Percentiles rank a stretch among this genome's conserved stretches.
Conservation (phyloP, 208 protist genomes). For the Blastocrithidia nonstop region DNA sequence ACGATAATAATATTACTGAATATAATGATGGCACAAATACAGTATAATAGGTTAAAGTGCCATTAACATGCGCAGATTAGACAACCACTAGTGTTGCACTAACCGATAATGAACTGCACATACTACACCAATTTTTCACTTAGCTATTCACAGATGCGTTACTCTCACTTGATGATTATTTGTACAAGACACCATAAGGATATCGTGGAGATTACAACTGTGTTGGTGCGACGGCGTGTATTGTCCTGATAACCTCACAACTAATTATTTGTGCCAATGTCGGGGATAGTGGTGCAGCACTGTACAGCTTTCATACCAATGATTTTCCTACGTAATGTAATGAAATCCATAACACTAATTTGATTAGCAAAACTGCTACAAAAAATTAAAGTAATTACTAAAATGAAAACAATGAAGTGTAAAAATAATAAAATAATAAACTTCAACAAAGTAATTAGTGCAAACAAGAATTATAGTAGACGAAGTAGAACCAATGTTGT, state of each 20-base stretch:
- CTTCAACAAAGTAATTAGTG: constrained; percentile 26
- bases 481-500: too few species aligned
- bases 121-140: constrained; percentile 47
- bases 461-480: too few species aligned
- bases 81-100: constrained; percentile 1
- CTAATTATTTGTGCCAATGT: constrained; percentile 71
- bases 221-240: constrained; percentile 63
- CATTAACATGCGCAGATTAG: too few species aligned
- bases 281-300: constrained; percentile 58
- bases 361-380: too few species aligned
- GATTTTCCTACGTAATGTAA: too few species aligned
- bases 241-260: constrained; percentile 54
- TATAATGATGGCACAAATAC: neutral
- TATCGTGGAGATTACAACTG: constrained; percentile 46
- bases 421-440: too few species aligned
- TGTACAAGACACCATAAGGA: constrained; percentile 27
- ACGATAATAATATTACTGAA: neutral
- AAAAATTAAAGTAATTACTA: too few species aligned
- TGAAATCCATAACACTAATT: too few species aligned
- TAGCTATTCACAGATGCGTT: constrained; percentile 64
- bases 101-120: constrained; percentile 33
- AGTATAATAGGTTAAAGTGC: too few species aligned
- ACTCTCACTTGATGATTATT: constrained; percentile 32
- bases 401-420: too few species aligned
- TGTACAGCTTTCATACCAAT: constrained; percentile 28